phyloP scores from a whole-genome alignment of 805 yeast genomes.

The Candida dajiaensis region DNA sequence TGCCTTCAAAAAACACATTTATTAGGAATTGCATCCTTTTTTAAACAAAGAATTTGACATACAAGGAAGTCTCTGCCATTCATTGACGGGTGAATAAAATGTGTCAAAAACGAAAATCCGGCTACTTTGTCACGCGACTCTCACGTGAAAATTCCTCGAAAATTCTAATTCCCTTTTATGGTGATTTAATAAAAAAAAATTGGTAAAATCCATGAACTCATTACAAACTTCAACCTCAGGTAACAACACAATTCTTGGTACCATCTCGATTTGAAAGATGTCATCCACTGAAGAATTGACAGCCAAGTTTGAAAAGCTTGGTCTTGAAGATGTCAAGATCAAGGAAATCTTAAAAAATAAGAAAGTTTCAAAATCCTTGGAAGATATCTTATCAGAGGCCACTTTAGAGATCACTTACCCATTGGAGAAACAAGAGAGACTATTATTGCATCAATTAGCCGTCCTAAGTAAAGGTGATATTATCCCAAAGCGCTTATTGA shows the following conservation, averaged over 20 bases:
- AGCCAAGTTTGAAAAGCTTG: constrained; percentile 35
- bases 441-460: constrained; percentile 75
- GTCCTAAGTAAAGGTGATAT: constrained; percentile 54
- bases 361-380: constrained; percentile 71
- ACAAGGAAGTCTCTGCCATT: background rate
- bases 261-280: constrained; percentile 2
- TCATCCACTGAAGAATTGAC: constrained; percentile 31
- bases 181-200: too few relatives aligned
- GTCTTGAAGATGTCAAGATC: constrained; percentile 68
- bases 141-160: background rate
- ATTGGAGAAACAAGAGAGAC: constrained; percentile 53
- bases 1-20: too few relatives aligned
- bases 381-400: constrained; percentile 48
- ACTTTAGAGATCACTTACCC: constrained; percentile 24
- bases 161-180: too few relatives aligned
- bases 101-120: background rate
- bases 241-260: background rate
- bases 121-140: background rate
- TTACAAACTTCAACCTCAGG: background rate
- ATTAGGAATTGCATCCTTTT: background rate
- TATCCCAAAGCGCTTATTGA: constrained; percentile 40
- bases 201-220: background rate
- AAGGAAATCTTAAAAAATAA: constrained; percentile 80
- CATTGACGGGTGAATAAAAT: background rate
- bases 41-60: too few relatives aligned